These are phyloP conservation scores for Flaveria ramosissima DNA, from an alignment of 129 eudicot genomes.

Conservation along the genomic window DNA sequence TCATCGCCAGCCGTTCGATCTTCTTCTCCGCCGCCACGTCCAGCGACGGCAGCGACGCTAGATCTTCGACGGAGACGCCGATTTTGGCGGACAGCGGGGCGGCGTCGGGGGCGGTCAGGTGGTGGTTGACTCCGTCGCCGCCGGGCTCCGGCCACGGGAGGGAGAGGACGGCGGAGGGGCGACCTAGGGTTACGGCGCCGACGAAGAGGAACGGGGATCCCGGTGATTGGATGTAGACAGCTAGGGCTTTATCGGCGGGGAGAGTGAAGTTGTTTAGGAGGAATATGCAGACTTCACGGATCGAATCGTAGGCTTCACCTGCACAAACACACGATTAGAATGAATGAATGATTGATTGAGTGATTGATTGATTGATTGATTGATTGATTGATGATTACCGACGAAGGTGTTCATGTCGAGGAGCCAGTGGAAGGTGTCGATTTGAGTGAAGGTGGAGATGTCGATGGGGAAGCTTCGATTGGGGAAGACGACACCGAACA, in stretches of 20 bases:
- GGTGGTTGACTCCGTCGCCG: conserved; percentile 4
- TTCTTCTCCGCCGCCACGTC: conserved; percentile 80
- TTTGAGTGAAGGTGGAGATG: conserved; percentile 88
- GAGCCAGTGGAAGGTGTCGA: conserved; percentile 89
- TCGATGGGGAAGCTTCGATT: conserved; percentile 93
- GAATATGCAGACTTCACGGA: conserved; percentile 76
- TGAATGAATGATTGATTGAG: neutral
- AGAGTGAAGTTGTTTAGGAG: conserved; percentile 74
- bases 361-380: neutral
- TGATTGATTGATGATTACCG: conserved; percentile 31
- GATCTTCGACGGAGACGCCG: conserved; percentile 79
- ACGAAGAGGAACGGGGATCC: conserved; percentile 78
- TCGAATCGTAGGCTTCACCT: conserved; percentile 82
- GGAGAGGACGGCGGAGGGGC: conserved; percentile 80
- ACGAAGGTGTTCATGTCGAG: conserved; percentile 97
- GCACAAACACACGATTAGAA: neutral
- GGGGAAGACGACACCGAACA: conserved; percentile 92
- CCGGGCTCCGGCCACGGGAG: conserved; percentile 93
- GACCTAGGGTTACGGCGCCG: conserved; percentile 75
- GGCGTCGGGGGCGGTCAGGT: conserved; percentile 58
- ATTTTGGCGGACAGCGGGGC: conserved; percentile 77
- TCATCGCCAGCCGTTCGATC: conserved; percentile 84
- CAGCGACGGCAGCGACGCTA: conserved; percentile 69
- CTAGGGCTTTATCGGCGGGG: conserved; percentile 91
- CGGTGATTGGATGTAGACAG: conserved; percentile 84